phyloP scores from a whole-genome alignment of 345 rosid species.

The Brassica juncea region DNA sequence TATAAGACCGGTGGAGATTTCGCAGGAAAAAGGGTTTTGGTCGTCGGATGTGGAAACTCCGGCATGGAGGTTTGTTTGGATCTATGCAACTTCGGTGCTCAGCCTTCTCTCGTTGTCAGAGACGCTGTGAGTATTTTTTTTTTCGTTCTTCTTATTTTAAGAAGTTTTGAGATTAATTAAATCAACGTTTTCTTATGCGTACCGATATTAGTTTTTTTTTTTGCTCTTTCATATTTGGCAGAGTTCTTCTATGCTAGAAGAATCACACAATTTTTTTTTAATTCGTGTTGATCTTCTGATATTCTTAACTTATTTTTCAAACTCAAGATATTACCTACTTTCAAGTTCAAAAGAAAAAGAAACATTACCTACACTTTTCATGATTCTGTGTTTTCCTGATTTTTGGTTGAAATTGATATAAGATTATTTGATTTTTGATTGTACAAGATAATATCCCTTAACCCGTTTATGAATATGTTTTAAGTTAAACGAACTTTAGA shows the following conservation, averaged over 20 bases:
- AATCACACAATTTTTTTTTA: background rate
- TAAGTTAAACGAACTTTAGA: background rate
- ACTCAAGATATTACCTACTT: conserved; percentile 18
- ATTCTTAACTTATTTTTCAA: background rate
- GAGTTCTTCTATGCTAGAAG: conserved; percentile 30
- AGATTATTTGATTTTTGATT: background rate
- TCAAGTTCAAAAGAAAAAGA: too few species aligned
- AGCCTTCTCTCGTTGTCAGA: conserved; percentile 84
- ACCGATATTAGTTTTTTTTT: conserved; percentile 19
- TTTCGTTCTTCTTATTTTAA: background rate
- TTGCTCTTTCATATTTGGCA: conserved; percentile 31
- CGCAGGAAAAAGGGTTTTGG: conserved; percentile 68
- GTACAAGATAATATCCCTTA: background rate
- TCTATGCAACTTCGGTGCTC: conserved; percentile 75
- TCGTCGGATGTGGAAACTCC: conserved; percentile 97
- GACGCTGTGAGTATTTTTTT: conserved; percentile 60
- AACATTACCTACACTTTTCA: too few species aligned
- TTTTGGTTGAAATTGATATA: background rate
- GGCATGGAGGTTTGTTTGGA: conserved; percentile 99
- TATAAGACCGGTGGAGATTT: conserved; percentile 73
- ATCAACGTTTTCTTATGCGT: conserved; percentile 11
- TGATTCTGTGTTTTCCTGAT: background rate
- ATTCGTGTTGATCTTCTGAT: conserved; percentile 10
- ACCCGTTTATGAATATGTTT: background rate
- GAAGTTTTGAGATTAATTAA: background rate